Conservation (phyloP, 306 rosid genomes). For the Cucurbita ficifolia region DNA sequence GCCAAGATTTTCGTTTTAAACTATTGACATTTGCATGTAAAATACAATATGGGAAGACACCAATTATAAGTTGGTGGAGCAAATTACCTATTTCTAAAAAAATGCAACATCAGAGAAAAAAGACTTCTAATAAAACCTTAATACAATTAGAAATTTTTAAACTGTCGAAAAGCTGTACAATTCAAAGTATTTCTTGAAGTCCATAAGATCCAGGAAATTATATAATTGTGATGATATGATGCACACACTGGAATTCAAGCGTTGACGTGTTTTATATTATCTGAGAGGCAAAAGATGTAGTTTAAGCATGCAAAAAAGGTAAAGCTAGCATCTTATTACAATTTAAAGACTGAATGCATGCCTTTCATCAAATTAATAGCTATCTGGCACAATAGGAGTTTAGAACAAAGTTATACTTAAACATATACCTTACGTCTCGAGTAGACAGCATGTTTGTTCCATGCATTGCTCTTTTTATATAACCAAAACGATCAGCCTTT, state of each 20-base stretch:
- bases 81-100: neutral
- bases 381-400: neutral
- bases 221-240: neutral
- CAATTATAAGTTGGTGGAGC: neutral
- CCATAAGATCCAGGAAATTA: neutral
- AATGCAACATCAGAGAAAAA: neutral
- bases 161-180: neutral
- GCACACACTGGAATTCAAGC: neutral
- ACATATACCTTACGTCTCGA: slow-evolving; percentile 63
- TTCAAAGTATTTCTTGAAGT: neutral
- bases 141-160: neutral
- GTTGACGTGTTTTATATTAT: neutral
- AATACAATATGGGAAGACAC: neutral
- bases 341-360: neutral
- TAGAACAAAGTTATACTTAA: slow-evolving; percentile 14
- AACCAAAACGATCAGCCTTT: slow-evolving; percentile 94
- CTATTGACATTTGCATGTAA: neutral
- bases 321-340: neutral
- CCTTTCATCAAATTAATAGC: neutral
- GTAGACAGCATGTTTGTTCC: slow-evolving; percentile 87
- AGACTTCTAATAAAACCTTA: neutral
- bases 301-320: neutral
- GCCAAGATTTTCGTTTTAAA: neutral
- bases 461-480: slow-evolving; percentile 89
- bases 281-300: neutral